A percentile compares a stretch with the other conserved stretches of the same genome.
phyloP scores from a whole-genome alignment of 192 early-diverging fungal genomes.

The Funneliformis geosporum region DNA sequence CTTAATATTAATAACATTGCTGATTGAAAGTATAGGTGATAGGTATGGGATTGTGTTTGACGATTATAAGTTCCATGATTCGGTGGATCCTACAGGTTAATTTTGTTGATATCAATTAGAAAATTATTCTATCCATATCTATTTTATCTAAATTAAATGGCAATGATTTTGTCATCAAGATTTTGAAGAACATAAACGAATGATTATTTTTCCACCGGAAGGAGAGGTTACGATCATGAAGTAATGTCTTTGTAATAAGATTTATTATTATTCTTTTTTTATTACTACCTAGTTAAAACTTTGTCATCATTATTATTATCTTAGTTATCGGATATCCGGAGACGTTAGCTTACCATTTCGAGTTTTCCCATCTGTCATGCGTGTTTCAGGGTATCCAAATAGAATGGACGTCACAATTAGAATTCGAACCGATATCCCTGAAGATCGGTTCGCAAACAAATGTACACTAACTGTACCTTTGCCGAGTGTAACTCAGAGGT shows the following conservation, averaged over 20 bases:
- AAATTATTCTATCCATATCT: background rate
- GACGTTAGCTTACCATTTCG: slow-evolving; percentile 24
- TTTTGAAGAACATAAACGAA: slow-evolving; percentile 13
- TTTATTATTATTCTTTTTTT: background rate
- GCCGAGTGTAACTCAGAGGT: slow-evolving; percentile 11
- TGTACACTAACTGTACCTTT: slow-evolving; percentile 13
- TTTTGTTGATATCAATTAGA: background rate
- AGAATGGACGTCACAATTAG: slow-evolving; percentile 16
- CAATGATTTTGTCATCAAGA: background rate
- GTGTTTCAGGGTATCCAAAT: background rate
- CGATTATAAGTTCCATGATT: slow-evolving; percentile 30
- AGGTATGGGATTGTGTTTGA: slow-evolving; percentile 15
- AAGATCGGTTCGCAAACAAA: background rate
- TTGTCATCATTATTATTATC: background rate
- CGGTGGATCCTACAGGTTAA: slow-evolving; percentile 15
- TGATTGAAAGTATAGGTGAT: slow-evolving; percentile 1
- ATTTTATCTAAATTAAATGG: background rate
- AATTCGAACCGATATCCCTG: slow-evolving; percentile 19
- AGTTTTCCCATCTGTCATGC: slow-evolving; percentile 2
- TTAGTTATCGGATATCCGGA: slow-evolving; percentile 16
- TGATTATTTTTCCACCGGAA: slow-evolving; percentile 23
- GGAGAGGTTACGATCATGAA: slow-evolving; percentile 26
- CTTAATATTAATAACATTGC: background rate
- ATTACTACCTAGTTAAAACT: background rate
- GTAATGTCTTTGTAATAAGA: background rate